Evolutionary conservation across 768 basidiomycete species (phyloP).

Genomic region (Mycena capillaripes): DNA sequence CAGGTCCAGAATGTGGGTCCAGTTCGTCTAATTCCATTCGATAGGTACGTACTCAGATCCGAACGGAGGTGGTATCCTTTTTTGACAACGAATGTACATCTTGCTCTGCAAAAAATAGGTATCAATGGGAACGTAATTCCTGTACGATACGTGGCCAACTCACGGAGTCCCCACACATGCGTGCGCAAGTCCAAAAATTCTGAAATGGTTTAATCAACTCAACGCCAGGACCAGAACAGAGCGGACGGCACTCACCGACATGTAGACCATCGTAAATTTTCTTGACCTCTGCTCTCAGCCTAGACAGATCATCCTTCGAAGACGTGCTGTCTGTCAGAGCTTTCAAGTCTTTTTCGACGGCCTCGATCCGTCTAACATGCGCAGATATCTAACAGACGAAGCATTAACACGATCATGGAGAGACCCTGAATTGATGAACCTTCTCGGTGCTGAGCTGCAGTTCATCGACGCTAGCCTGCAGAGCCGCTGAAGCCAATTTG

Average conservation of each 20-base stretch:
- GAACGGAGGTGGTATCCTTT: constrained; percentile 73
- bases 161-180: constrained; percentile 91
- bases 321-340: constrained; percentile 75
- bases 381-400: constrained; percentile 78
- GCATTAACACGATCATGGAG: neutral
- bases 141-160: constrained; percentile 49
- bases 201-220: constrained; percentile 42
- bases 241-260: constrained; percentile 65
- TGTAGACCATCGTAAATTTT: constrained; percentile 89
- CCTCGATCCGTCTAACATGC: constrained; percentile 87
- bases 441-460: constrained; percentile 87
- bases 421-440: constrained; percentile 52
- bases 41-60: constrained; percentile 17
- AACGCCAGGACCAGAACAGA: neutral
- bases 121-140: neutral
- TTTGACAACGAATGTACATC: constrained; percentile 82
- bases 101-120: constrained; percentile 68
- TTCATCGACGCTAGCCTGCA: constrained; percentile 91
- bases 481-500: constrained; percentile 86
- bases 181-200: constrained; percentile 87
- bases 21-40: constrained; percentile 13
- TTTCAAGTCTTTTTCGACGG: constrained; percentile 92
- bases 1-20: neutral
- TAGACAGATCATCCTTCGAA: constrained; percentile 85
- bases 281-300: constrained; percentile 86